Conservation (phyloP, 176 grass and related monocot genomes). For the Eragrostis curvula region DNA sequence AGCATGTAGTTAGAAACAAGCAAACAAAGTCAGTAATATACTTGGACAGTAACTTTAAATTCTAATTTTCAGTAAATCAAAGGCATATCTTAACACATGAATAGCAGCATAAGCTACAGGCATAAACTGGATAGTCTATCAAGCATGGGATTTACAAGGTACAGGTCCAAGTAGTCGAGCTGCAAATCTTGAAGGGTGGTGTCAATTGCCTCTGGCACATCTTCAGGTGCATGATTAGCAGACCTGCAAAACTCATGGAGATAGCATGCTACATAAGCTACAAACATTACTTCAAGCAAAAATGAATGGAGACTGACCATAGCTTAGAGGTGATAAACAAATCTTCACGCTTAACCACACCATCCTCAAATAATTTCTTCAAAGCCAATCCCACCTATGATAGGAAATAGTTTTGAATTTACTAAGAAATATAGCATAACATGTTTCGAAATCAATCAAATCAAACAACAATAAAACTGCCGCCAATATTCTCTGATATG, state of each 20-base stretch:
- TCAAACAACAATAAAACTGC: neutral
- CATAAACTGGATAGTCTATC: neutral
- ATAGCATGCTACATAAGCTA: neutral
- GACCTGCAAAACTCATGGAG: conserved; percentile 27
- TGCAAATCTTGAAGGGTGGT: conserved; percentile 44
- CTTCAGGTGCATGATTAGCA: conserved; percentile 47
- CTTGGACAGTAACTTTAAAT: neutral
- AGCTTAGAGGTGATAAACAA: conserved; percentile 90
- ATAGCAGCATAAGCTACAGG: neutral
- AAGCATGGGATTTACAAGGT: conserved; percentile 38
- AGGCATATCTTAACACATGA: conserved; percentile 3
- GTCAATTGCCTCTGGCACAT: conserved; percentile 32
- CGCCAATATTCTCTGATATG: neutral
- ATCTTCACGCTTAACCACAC: conserved; percentile 68
- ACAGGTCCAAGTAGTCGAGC: conserved; percentile 51
- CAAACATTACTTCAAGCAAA: neutral
- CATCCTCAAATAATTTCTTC: conserved; percentile 72
- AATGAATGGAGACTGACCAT: conserved; percentile 50
- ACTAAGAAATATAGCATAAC: neutral
- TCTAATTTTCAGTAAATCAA: neutral
- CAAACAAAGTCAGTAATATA: neutral
- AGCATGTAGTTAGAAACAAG: neutral
- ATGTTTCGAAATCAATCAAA: neutral
- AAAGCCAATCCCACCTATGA: conserved; percentile 70
- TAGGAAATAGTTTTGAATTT: neutral